Percentiles rank a stretch among this genome's conserved stretches.
phyloP scores from a whole-genome alignment of 805 yeast genomes.

The Kuraishia borneana region DNA sequence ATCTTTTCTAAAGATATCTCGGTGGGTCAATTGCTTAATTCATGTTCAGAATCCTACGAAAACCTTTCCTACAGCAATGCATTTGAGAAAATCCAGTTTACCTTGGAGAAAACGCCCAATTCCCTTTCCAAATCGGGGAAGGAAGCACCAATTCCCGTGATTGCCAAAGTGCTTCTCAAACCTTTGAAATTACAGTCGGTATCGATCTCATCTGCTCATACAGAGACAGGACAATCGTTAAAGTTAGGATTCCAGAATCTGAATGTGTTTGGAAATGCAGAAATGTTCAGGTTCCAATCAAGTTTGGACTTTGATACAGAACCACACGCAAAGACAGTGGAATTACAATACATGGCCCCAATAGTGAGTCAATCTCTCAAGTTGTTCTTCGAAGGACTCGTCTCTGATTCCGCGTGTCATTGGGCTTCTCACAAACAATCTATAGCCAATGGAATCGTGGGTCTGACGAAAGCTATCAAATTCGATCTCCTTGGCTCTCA shows the following conservation, averaged over 20 bases:
- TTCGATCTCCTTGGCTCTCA: slow-evolving; percentile 11
- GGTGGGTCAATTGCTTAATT: slow-evolving; percentile 25
- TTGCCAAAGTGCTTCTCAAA: slow-evolving; percentile 19
- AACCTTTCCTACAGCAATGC: slow-evolving; percentile 16
- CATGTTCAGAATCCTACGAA: slow-evolving; percentile 9
- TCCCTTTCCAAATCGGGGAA: not conserved
- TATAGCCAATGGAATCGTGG: slow-evolving; percentile 37
- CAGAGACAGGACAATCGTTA: slow-evolving; percentile 21
- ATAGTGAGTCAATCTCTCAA: slow-evolving; percentile 32
- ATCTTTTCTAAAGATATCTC: slow-evolving; percentile 25
- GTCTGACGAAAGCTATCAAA: slow-evolving; percentile 29
- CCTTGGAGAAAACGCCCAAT: slow-evolving; percentile 8
- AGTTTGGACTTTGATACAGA: slow-evolving; percentile 33
- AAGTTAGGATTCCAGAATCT: slow-evolving; percentile 24
- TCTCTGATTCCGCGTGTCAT: slow-evolving; percentile 36
- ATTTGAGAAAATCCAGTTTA: slow-evolving; percentile 13
- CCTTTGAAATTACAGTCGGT: slow-evolving; percentile 18
- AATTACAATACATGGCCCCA: slow-evolving; percentile 36
- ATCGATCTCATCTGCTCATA: slow-evolving; percentile 22
- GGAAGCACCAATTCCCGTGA: slow-evolving; percentile 19
- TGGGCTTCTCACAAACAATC: slow-evolving; percentile 44
- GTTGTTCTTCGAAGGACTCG: slow-evolving; percentile 34
- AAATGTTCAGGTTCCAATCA: slow-evolving; percentile 40
- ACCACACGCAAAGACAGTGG: slow-evolving; percentile 39
- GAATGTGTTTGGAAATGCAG: slow-evolving; percentile 64